Evolutionary conservation across 495 filamentous ascomycete genomes (phyloP), one percentile per base, ranked within the genome.

Genomic region (Aspergillus conjunctus): DNA sequence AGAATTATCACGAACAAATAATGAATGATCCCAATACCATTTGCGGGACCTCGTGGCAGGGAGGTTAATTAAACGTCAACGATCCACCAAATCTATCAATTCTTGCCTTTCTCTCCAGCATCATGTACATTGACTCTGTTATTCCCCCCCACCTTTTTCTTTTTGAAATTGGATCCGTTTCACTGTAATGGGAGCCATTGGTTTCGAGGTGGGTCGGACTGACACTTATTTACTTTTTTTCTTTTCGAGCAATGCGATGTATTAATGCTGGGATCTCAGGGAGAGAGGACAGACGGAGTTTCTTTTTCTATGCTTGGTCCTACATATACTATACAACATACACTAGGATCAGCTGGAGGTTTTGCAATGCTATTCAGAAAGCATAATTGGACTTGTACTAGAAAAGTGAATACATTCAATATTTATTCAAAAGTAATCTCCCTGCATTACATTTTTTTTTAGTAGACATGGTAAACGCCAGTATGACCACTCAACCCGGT

Each of bases 1-100:
- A 56, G 51, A 49, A 61, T 56, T 54, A 67, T 45, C 61, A 60
- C 53, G 39, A 56, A 51, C 60, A 57, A 66, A 66, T 66, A 33
- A 54, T 11, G 51, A 45, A 20, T 15, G 15, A 14, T 2, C 26
- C 26, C n/a, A 26, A 34, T 30, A 56, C 49, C n/a, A 20, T 31
- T 26, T 26, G 45, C 20, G 12, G 21, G 15, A 53, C 12, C 43
- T 26, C 41, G 51, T 58, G 32, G 45, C 22, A 15, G 43, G 11
- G 37, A 61, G 51, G 58, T 41, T 55, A 61, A 49, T 61, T 44
- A 33, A 61, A 61, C 45, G 58, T 52, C 15, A 37, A 37, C 34
- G 34, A 37, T 12, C 34, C 10, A 41, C 9, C 15, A 26, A 26
- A 41, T 41, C 12, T 41, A 41, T n/a, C 37, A 3, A 41, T 11